These are phyloP conservation scores for Stachybotrys chlorohalonatus DNA, from an alignment of 2,329 filamentous ascomycete species.

Conservation along the genomic window DNA sequence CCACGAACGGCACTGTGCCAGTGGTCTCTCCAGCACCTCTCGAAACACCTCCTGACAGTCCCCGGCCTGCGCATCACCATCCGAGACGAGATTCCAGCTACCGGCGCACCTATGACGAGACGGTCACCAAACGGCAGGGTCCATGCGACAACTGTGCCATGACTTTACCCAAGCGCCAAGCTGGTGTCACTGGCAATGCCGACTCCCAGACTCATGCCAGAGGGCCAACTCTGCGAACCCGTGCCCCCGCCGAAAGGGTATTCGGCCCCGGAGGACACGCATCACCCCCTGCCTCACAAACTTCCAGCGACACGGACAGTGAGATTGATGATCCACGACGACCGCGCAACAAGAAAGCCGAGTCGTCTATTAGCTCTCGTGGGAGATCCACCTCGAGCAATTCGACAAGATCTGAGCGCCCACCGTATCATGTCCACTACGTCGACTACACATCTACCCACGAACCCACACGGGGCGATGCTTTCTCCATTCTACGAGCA, in stretches of 20 bases:
- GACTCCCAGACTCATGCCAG: constrained; percentile 27
- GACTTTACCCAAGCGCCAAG: constrained; percentile 41
- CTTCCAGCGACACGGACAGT: constrained; percentile 41
- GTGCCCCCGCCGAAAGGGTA: constrained; percentile 50
- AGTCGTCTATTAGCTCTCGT: constrained; percentile 32
- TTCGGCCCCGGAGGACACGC: constrained; percentile 36
- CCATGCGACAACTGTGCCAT: constrained; percentile 63
- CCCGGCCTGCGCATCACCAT: constrained; percentile 30
- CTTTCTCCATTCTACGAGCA: constrained; percentile 57
- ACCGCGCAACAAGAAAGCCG: constrained; percentile 29
- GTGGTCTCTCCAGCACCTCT: constrained; percentile 31
- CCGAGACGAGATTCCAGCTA: constrained; percentile 49
- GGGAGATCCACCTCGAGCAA: constrained; percentile 44
- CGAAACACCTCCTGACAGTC: constrained; percentile 51
- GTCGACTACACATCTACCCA: constrained; percentile 62
- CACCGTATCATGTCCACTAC: constrained; percentile 51
- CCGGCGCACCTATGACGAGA: constrained; percentile 54
- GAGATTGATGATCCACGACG: constrained; percentile 35
- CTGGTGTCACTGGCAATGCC: constrained; percentile 13
- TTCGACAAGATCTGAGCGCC: constrained; percentile 36
- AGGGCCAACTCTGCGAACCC: constrained; percentile 51
- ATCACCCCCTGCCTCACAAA: constrained; percentile 44
- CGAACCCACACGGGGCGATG: constrained; percentile 50
- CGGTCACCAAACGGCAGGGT: constrained; percentile 52
- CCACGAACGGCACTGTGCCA: constrained; percentile 18